Percentiles rank a stretch among this genome's conserved stretches.
These are phyloP conservation scores for Cryptosporidium canis DNA, from an alignment of 169 alveolate genomes.

Conservation along the genomic window DNA sequence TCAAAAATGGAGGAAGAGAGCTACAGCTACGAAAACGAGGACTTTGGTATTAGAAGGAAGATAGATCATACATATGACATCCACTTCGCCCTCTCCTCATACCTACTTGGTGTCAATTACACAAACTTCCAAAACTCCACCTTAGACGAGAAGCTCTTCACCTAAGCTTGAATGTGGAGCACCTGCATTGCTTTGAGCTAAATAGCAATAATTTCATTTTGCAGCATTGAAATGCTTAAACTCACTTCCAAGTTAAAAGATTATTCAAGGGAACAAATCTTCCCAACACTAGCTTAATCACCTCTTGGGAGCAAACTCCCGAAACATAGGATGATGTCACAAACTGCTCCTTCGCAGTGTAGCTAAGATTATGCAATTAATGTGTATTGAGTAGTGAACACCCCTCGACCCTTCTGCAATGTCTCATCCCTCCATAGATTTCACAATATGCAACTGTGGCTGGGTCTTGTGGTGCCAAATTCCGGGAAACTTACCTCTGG, in stretches of 20 bases:
- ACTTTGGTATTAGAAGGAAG: neutral
- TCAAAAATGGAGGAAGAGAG: neutral
- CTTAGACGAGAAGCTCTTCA: neutral
- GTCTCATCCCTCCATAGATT: neutral
- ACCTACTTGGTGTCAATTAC: constrained; percentile 44
- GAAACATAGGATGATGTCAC: constrained; percentile 52
- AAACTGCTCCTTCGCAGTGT: neutral
- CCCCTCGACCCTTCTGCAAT: neutral
- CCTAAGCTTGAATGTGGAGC: constrained; percentile 21
- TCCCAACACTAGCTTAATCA: constrained; percentile 26
- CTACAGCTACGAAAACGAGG: neutral
- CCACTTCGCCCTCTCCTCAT: constrained; percentile 3
- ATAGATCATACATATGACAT: neutral
- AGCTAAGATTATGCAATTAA: neutral
- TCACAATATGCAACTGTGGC: too few relatives aligned
- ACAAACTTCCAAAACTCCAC: constrained; percentile 10
- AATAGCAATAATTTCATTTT: neutral
- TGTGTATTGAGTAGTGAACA: neutral
- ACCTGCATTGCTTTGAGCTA: constrained; percentile 20
- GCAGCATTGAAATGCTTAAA: neutral
- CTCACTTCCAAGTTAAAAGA: constrained; percentile 63
- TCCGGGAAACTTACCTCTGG: neutral
- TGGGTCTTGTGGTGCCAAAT: neutral
- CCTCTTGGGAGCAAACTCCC: constrained; percentile 60
- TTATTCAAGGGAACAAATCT: constrained; percentile 58